Evolutionary conservation across 2,329 filamentous ascomycete species (phyloP).

Genomic region (Arthroderma sp.): DNA sequence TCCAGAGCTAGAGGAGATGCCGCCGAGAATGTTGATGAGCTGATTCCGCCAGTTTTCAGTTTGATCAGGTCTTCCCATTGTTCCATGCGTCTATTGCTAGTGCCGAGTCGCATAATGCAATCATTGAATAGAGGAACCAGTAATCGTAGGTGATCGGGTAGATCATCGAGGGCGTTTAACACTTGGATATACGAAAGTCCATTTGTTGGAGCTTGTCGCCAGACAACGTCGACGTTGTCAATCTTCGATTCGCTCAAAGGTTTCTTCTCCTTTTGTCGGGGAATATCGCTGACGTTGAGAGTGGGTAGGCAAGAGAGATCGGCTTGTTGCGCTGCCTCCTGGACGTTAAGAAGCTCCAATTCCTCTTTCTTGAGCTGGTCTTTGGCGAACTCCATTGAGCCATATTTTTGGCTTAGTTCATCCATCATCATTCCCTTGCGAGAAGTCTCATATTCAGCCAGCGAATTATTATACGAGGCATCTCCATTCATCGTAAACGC

Average conservation of each 20-base stretch:
- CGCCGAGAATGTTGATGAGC: slow-evolving; percentile 70
- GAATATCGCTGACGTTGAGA: slow-evolving; percentile 79
- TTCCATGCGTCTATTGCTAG: slow-evolving; percentile 77
- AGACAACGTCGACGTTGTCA: slow-evolving; percentile 61
- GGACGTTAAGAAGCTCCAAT: slow-evolving; percentile 64
- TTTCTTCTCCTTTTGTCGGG: slow-evolving; percentile 62
- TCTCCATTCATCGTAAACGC: slow-evolving; percentile 93
- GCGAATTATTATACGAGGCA: slow-evolving; percentile 56
- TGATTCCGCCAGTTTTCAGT: slow-evolving; percentile 84
- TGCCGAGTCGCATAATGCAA: slow-evolving; percentile 84
- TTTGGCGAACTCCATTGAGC: slow-evolving; percentile 59
- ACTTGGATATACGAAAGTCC: slow-evolving; percentile 92
- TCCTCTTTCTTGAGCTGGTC: slow-evolving; percentile 65
- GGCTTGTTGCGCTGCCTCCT: slow-evolving; percentile 71
- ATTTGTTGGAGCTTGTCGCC: slow-evolving; percentile 87
- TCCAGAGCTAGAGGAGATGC: slow-evolving; percentile 62
- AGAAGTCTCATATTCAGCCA: slow-evolving; percentile 63
- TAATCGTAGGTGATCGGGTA: slow-evolving; percentile 73
- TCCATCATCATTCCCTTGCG: slow-evolving; percentile 64
- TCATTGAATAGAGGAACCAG: slow-evolving; percentile 85
- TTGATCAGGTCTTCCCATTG: slow-evolving; percentile 93
- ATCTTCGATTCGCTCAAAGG: slow-evolving; percentile 48
- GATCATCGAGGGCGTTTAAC: slow-evolving; percentile 62
- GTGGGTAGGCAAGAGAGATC: slow-evolving; percentile 81
- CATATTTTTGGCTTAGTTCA: slow-evolving; percentile 54